Evolutionary conservation across 2,329 filamentous ascomycete species (phyloP), one percentile per base, ranked within the genome.

Genomic region (Harringtonia aguacate): DNA sequence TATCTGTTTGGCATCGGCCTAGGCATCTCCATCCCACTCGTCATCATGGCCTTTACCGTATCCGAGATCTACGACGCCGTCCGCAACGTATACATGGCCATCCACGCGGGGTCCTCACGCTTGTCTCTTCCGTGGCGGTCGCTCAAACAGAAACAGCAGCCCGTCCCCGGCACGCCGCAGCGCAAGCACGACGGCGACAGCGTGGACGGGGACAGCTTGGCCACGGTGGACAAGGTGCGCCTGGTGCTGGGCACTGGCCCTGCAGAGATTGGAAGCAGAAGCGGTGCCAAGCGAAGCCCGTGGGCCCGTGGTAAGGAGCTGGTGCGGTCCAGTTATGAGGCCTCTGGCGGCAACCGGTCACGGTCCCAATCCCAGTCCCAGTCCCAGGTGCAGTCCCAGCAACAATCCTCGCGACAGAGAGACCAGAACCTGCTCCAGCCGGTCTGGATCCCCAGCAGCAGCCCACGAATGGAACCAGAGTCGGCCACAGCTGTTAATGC

Each of bases 1-100:
- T 58, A 57, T 43, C 50, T 56, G 43, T 58, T 66, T 39, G 61
- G 63, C 14, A 61, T 65, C n/a, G 63, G 63, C 4, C 54, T 66
- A 5, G 62, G 56, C 34, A 61, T 66, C 36, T 64, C 61, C 4
- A 57, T 63, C 15, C 58, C 61, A 7, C 55, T 66, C 1, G 55
- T 66, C 36, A 50, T 60, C 15, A 56, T 64, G 50, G 63, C 63
- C 7, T 62, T 65, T 43, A 57, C 61, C 0, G 58, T 64, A 7
- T 52, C 53, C 15, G 61, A 63, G 36, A 62, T 67, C 13, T 52
- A 50, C 4, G 49, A 51, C 6, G 50, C 50, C 2, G 41, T 47
- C 20, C 44, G 46, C 37, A 39, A 40, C 20, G 33, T 50, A 2
- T 40, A 50, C 3, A 21, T 17, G 1, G 36, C 39, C 6, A 13